Base-by-base conservation (phyloP, 1,284 basidiomycete species). In the Irpex lacteus region DNA sequence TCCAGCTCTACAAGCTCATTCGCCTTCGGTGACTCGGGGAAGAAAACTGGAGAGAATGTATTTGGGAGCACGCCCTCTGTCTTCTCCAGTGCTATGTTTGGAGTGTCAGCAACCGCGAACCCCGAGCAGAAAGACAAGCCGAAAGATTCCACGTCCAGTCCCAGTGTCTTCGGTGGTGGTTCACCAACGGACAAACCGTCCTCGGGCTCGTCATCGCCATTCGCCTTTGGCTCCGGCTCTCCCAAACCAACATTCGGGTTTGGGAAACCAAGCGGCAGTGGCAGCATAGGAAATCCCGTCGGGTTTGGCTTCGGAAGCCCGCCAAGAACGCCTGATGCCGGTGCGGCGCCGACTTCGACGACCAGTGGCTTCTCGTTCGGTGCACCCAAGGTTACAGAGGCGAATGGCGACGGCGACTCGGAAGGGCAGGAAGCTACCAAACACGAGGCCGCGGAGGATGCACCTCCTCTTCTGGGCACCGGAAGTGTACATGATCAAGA, bases 401-500 rank as follows among this genome's bases (percentile, higher is more conserved):
- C 64, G 21, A 38, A 21, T 44, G 56, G 65, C 40, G 26, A 26
- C 26, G 71, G 67, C 1, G 74, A 70, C 5, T 71, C 21, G n/a
- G 63, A 64, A 36, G 38, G 34, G 9, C 50, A 44, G n/a, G 56
- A 63, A 21, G 63, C 70, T 36, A 66, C 40, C 4, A 70, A 44
- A 7, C 60, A 60, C 74, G 72, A n/a, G 76, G 76, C 58, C 68
- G 74, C 70, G n/a, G 77, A 76, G 1, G 76, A 75, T 8, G 75
- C 74, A 60, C 65, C 68, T 3, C 66, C 68, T 40, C 74, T 72
- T 64, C 58, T 82, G 36, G 66, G 80, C 13, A 74, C 81, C 5
- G 76, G 76, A 26, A 80, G 71, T 40, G 76, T 77, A 34, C 84
- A 88, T 67, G 90, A 91, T 67, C 79, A 79, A 58, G 90, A 90